phyloP scores from a whole-genome alignment of 2,329 filamentous ascomycete species.

The Microcera coccophila region DNA sequence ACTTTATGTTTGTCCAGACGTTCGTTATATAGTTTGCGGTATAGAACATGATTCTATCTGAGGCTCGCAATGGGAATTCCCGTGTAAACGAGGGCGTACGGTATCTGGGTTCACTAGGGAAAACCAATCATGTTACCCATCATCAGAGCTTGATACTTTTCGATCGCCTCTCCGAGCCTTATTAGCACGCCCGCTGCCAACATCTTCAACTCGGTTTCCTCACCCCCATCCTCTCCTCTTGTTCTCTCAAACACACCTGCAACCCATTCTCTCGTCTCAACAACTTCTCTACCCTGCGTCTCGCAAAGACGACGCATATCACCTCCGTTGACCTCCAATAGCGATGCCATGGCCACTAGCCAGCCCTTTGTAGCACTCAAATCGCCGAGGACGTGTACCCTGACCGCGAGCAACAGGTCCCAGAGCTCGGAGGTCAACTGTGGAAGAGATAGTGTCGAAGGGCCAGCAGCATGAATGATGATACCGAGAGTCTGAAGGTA shows the following conservation, averaged over 20 bases:
- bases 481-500: slow-evolving; percentile 85
- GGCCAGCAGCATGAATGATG: slow-evolving; percentile 77
- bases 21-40: too few relatives aligned
- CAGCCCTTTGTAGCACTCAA: slow-evolving; percentile 67
- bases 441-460: slow-evolving; percentile 69
- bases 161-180: slow-evolving; percentile 73
- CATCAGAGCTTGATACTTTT: slow-evolving; percentile 72
- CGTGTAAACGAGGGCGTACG: too few relatives aligned
- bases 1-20: too few relatives aligned
- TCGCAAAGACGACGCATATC: slow-evolving; percentile 69
- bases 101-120: too few relatives aligned
- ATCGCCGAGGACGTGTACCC: slow-evolving; percentile 58
- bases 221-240: slow-evolving; percentile 49
- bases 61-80: too few relatives aligned
- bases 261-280: slow-evolving; percentile 88
- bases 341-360: slow-evolving; percentile 71
- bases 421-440: slow-evolving; percentile 83
- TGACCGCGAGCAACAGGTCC: slow-evolving; percentile 70
- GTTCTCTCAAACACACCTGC: slow-evolving; percentile 65
- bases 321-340: slow-evolving; percentile 76
- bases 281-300: slow-evolving; percentile 68
- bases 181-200: slow-evolving; percentile 74
- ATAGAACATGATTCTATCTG: too few relatives aligned
- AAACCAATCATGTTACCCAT: slow-evolving; percentile 63
- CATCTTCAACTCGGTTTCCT: slow-evolving; percentile 77